Percentiles rank a stretch among this genome's conserved stretches.
Conservation (phyloP, 2,329 filamentous ascomycete species). For the Biscogniauxia sp. region DNA sequence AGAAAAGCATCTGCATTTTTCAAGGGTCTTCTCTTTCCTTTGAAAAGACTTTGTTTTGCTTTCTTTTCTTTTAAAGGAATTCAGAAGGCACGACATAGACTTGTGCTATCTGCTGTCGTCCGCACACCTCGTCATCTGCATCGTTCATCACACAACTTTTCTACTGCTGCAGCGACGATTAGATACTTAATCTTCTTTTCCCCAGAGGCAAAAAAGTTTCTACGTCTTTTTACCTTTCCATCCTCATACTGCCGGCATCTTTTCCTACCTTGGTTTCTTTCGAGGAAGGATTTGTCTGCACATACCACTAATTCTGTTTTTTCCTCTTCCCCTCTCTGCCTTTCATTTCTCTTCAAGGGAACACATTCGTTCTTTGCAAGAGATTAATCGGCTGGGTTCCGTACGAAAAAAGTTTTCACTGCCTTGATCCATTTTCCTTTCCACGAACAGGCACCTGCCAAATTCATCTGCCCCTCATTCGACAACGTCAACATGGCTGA, state of each 20-base stretch:
- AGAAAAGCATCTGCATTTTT: conserved; percentile 28
- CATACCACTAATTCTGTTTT: conserved; percentile 12
- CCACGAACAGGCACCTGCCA: conserved; percentile 12
- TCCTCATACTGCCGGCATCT: not conserved
- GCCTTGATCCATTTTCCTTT: conserved; percentile 7
- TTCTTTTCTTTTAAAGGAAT: conserved; percentile 42
- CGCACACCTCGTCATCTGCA: not conserved
- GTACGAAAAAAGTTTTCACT: conserved; percentile 23
- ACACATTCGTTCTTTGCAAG: conserved; percentile 29
- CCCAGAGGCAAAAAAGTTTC: not conserved
- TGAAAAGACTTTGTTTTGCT: conserved; percentile 42
- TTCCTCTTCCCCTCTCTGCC: conserved; percentile 15
- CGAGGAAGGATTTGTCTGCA: conserved; percentile 11
- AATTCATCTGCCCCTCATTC: conserved; percentile 10
- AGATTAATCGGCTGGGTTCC: conserved; percentile 29
- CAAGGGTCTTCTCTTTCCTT: conserved; percentile 39
- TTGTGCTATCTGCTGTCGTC: not conserved
- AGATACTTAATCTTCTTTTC: not conserved
- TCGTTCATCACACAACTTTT: conserved; percentile 26
- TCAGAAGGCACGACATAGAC: conserved; percentile 31
- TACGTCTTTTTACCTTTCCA: not conserved
- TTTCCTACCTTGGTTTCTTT: conserved; percentile 1
- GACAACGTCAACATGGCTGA: conserved; percentile 65
- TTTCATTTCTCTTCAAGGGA: conserved; percentile 28
- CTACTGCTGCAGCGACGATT: not conserved